phyloP scores from a whole-genome alignment of 768 basidiomycete genomes.

The Lactarius pseudohatsudake region DNA sequence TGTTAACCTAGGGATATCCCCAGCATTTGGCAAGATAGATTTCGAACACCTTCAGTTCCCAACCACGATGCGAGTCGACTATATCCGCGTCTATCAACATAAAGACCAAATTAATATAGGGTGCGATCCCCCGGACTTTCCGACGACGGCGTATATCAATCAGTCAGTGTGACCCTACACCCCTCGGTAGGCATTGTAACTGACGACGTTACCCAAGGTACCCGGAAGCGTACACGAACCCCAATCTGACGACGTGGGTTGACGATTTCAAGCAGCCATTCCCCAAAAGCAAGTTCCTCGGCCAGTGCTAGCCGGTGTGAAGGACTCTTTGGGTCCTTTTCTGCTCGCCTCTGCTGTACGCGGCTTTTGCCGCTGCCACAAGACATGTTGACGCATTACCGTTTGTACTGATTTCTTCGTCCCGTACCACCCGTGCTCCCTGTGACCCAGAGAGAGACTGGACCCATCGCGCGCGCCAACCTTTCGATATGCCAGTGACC shows the following conservation, averaged over 20 bases:
- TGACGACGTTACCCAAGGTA: conserved; percentile 41
- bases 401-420: not conserved
- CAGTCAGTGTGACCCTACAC: conserved; percentile 46
- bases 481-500: not conserved
- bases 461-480: not conserved
- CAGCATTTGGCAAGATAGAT: conserved; percentile 59
- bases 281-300: conserved; percentile 52
- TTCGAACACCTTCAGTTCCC: conserved; percentile 50
- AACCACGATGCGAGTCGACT: conserved; percentile 74
- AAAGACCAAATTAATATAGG: conserved; percentile 51
- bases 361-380: not conserved
- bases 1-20: conserved; percentile 58
- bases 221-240: conserved; percentile 68
- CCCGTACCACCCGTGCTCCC: not conserved
- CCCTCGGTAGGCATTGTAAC: not conserved
- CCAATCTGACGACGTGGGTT: conserved; percentile 52
- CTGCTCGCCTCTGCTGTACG: not conserved
- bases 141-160: conserved; percentile 75
- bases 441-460: conserved; percentile 4
- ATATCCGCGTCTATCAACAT: conserved; percentile 74
- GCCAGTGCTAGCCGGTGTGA: conserved; percentile 37
- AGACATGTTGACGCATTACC: not conserved
- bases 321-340: not conserved
- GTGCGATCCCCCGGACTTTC: conserved; percentile 69
- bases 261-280: conserved; percentile 46